These are phyloP conservation scores for Mycena latifolia DNA, from an alignment of 768 basidiomycete genomes.

Conservation along the genomic window DNA sequence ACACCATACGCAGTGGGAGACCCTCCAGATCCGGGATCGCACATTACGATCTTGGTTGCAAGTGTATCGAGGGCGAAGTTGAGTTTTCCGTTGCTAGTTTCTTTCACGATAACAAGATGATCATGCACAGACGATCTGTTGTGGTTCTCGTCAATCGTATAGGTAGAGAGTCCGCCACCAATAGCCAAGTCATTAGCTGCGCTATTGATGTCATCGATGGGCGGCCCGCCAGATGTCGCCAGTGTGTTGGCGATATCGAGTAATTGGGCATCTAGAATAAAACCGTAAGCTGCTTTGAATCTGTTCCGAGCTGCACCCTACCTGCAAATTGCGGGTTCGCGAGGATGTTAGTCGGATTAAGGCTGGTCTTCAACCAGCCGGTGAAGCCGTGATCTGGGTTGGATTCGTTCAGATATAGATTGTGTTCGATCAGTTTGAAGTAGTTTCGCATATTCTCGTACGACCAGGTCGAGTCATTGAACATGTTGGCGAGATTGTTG, in stretches of 20 bases:
- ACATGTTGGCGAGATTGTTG: constrained; percentile 41
- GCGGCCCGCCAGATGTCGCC: constrained; percentile 31
- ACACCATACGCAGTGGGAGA: constrained; percentile 42
- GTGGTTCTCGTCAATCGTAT: constrained; percentile 42
- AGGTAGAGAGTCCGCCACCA: constrained; percentile 39
- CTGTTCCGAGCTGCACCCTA: constrained; percentile 19
- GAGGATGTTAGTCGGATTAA: constrained; percentile 38
- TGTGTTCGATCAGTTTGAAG: constrained; percentile 44
- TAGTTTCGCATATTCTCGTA: constrained; percentile 46
- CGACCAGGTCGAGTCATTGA: constrained; percentile 45
- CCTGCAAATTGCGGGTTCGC: constrained; percentile 41
- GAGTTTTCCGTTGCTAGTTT: constrained; percentile 34
- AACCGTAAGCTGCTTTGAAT: no score
- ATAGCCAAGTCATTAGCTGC: constrained; percentile 34
- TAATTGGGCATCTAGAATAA: constrained; percentile 40
- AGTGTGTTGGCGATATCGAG: constrained; percentile 38
- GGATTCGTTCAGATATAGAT: constrained; percentile 36
- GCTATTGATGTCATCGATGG: constrained; percentile 41
- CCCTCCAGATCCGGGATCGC: constrained; percentile 26
- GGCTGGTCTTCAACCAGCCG: constrained; percentile 46
- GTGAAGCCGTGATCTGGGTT: constrained; percentile 44
- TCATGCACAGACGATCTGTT: constrained; percentile 43
- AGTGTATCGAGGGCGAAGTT: constrained; percentile 42
- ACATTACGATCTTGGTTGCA: constrained; percentile 41
- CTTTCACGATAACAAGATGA: constrained; percentile 36